phyloP scores from a whole-genome alignment of 148 eudicot genomes.

The Linanthus parryae region DNA sequence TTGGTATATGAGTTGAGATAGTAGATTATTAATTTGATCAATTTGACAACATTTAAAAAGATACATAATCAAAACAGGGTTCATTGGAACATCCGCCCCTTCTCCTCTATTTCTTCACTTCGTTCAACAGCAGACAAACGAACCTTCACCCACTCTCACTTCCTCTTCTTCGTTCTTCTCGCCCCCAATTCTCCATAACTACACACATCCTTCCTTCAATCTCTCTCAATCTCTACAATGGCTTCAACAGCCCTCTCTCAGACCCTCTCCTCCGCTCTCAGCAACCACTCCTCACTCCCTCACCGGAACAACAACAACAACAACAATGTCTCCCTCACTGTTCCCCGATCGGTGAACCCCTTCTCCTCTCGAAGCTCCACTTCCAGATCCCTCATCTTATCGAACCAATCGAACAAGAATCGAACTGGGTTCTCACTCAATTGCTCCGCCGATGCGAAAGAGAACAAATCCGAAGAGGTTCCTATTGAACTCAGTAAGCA shows the following conservation, averaged over 20 bases:
- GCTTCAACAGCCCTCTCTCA: slow-evolving; percentile 53
- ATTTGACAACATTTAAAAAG: too few species aligned
- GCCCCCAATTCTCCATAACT: background rate
- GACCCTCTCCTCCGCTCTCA: slow-evolving; percentile 31
- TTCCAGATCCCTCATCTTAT: slow-evolving; percentile 38
- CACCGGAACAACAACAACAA: background rate
- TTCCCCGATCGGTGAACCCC: slow-evolving; percentile 6
- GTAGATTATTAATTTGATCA: too few species aligned
- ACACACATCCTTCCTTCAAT: background rate
- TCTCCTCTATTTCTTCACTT: too few species aligned
- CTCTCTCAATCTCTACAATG: slow-evolving; percentile 29
- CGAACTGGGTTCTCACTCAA: slow-evolving; percentile 18
- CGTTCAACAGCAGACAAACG: background rate
- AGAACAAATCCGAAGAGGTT: slow-evolving; percentile 18
- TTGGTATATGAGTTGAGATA: too few species aligned
- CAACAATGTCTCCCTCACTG: slow-evolving; percentile 14
- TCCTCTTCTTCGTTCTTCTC: slow-evolving; percentile 25
- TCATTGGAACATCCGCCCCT: too few species aligned
- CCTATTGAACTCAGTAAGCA: slow-evolving; percentile 71
- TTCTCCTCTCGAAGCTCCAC: slow-evolving; percentile 14
- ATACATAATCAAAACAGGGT: too few species aligned
- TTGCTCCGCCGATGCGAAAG: slow-evolving; percentile 25
- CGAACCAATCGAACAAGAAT: slow-evolving; percentile 20
- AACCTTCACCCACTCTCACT: slow-evolving; percentile 16
- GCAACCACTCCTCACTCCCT: slow-evolving; percentile 20